These are phyloP conservation scores for Croton laevigatus DNA, from an alignment of 441 rosid species.

Conservation along the genomic window DNA sequence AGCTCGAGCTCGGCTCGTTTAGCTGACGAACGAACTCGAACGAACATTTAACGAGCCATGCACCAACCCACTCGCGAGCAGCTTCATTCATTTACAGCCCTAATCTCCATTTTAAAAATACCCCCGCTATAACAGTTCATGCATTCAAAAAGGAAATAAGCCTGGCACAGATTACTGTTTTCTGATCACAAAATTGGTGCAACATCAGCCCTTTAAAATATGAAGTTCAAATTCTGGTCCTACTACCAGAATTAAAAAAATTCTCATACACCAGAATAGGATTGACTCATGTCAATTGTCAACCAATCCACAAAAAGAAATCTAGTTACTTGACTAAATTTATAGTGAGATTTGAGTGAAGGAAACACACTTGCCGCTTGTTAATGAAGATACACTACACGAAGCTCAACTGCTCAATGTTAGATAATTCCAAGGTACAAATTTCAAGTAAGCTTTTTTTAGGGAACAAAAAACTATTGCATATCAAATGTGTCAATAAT, in stretches of 20 bases:
- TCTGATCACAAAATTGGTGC: not conserved
- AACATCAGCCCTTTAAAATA: not conserved
- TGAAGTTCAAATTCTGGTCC: not conserved
- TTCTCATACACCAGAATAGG: not conserved
- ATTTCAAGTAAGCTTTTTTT: not conserved
- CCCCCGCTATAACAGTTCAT: not conserved
- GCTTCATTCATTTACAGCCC: too few species aligned
- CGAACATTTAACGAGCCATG: too few species aligned
- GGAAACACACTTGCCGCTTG: not conserved
- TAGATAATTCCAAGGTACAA: not conserved
- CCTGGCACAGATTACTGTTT: not conserved
- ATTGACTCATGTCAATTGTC: not conserved
- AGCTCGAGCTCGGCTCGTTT: too few species aligned
- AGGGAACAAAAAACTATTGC: not conserved
- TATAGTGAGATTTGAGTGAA: not conserved
- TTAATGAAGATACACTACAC: not conserved
- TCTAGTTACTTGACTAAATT: not conserved
- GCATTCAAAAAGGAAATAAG: not conserved
- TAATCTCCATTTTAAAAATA: not conserved
- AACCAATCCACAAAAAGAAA: not conserved
- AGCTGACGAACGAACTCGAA: too few species aligned
- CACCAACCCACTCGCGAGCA: too few species aligned
- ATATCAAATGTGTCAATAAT: not conserved
- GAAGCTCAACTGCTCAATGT: not conserved
- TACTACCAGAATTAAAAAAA: not conserved